Conservation (phyloP, 2,329 filamentous ascomycete genomes). For the Exserohilum turcica region DNA sequence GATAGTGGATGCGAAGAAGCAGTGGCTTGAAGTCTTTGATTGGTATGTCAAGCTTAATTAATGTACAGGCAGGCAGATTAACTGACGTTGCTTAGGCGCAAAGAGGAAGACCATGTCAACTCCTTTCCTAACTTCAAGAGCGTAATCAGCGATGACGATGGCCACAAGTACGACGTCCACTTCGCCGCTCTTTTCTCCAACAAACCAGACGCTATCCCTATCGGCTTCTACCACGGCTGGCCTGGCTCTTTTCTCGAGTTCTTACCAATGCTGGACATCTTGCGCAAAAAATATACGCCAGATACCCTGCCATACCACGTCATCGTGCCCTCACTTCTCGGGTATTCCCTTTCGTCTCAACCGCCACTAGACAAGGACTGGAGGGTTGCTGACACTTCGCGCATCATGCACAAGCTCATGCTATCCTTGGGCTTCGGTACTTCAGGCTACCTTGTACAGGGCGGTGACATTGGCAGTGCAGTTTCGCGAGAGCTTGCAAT, state of each 20-base stretch:
- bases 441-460: constrained; percentile 59
- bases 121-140: constrained; percentile 57
- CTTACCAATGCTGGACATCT: constrained; percentile 55
- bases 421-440: constrained; percentile 57
- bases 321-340: constrained; percentile 61
- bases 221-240: constrained; percentile 63
- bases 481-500: constrained; percentile 53
- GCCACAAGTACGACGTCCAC: constrained; percentile 52
- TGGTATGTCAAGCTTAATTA: constrained; percentile 28
- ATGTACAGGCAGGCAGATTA: neutral
- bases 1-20: constrained; percentile 35
- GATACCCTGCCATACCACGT: constrained; percentile 62
- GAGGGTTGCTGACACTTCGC: constrained; percentile 47
- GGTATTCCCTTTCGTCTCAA: constrained; percentile 58
- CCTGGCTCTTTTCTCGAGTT: constrained; percentile 62
- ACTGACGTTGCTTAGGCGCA: constrained; percentile 33
- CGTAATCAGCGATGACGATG: constrained; percentile 49
- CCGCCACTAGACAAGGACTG: constrained; percentile 56
- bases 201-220: constrained; percentile 56
- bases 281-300: constrained; percentile 56
- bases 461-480: constrained; percentile 61
- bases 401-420: constrained; percentile 59
- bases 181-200: constrained; percentile 62
- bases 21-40: constrained; percentile 43
- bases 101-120: constrained; percentile 53